Base-by-base conservation (phyloP, 108 stramenopile species). In the Thalassiosira profunda region DNA sequence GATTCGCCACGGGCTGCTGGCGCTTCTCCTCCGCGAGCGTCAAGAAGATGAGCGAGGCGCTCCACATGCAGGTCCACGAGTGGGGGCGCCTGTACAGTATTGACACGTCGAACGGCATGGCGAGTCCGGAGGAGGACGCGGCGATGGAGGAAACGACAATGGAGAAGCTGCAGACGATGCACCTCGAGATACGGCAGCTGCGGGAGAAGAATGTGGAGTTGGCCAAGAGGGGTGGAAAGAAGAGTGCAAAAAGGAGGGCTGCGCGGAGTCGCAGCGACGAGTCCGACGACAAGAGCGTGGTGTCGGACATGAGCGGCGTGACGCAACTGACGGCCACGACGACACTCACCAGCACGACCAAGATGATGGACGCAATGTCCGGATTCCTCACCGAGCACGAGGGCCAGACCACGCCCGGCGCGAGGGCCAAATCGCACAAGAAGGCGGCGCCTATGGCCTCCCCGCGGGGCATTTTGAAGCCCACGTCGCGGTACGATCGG, bases 21-120 rank as follows among this genome's bases (percentile, higher is more conserved):
- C 28, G 70, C 18, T 77, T 70, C 42, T 33, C 54, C 10, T 63
- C 61, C 38, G 56, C 62, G 21, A 69, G 67, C 35, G 76, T 77
- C 9, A 70, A 70, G 41, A 77, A 77, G 60, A 77, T 77, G 76
- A 51, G 55, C 42, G 76, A 77, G 40, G 76, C 76, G 14, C 28
- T 77, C 17, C 41, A 64, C 18, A 26, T 63, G 26, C 76, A 77
- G 63, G 62, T 77, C 11, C 45, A 38, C 12, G 76, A 77, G 41
- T 77, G 76, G 76, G 61, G 37, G 14, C 57, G 51, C 35, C 17
- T 5, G 28, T 20, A 65, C 26, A 42, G 47, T 26, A 47, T 64
- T 30, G 38, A 47, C 33, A 52, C 57, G 8, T 30, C 11, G 20
- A 33, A 36, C 57, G 68, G 23, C 9, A 23, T 23, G 11, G n/a